Base-by-base conservation (phyloP, 2,329 filamentous ascomycete species). In the Penicillium sclerotiorum region DNA sequence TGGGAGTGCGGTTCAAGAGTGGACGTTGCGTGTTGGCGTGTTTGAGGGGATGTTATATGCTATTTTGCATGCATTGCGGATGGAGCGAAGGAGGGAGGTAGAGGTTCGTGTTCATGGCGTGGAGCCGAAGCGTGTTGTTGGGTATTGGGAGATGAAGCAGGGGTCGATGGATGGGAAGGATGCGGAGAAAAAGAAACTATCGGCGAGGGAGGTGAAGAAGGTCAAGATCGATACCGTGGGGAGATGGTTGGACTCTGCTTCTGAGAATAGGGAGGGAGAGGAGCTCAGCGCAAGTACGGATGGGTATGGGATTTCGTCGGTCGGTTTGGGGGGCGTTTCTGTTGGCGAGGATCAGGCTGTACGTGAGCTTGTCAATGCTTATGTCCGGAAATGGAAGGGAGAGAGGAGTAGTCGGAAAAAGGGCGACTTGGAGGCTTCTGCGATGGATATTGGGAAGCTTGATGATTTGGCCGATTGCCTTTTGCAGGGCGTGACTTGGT, bases 391-490 rank as follows among this genome's bases (percentile, higher is more conserved):
- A 55, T 66, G 63, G 67, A 45, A 55, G 23, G 50, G 57, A 27
- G 38, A 47, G 62, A 58, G 15, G 12, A 15, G 35, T 45, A 64
- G 57, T 37, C 11, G 28, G 38, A 50, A 38, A 47, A 63, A 53
- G 47, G 45, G 15, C 22, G 23, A 32, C 23, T 45, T 43, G 57
- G 49, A 36, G 7, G 25, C 46, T 8, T 28, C 25, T 28, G 30
- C 60, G 53, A n/a, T 11, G 8, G 25, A 8, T 28, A 58, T 69
- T 27, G 67, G 62, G n/a, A 94, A 94, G 69, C 69, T 93, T 45
- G 90, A 95, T 68, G 90, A 95, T 73, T 71, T 95, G 42, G 87
- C 89, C 0, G 90, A 95, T 73, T 88, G 86, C 65, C 72, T 94
- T 21, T 67, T 94, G 46, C 90, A 95, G 68, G 90, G 85, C 2